Conservation (phyloP, 495 filamentous ascomycete genomes). For the Talaromyces liani region DNA sequence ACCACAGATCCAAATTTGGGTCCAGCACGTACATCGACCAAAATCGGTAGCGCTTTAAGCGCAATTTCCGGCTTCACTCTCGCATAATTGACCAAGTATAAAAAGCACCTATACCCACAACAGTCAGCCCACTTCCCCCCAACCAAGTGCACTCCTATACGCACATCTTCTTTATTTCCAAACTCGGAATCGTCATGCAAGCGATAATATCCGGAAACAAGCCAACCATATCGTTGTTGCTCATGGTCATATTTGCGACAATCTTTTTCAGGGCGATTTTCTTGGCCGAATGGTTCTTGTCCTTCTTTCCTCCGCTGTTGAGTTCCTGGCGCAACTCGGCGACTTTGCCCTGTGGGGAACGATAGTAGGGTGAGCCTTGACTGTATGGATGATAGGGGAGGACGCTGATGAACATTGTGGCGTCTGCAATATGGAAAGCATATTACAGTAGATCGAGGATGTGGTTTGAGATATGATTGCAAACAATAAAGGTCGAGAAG, state of each 20-base stretch:
- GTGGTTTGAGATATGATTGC: not conserved
- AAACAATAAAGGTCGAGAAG: not conserved
- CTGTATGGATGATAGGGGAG: constrained; percentile 21
- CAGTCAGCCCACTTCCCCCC: constrained; percentile 14
- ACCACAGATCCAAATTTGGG: not conserved
- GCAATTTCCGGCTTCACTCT: constrained; percentile 92
- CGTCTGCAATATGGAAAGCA: not conserved
- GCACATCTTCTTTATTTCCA: constrained; percentile 99
- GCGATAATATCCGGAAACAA: constrained; percentile 91
- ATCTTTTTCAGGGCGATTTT: constrained; percentile 99
- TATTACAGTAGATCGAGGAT: not conserved
- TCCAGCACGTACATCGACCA: constrained; percentile 59
- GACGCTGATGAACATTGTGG: constrained; percentile 26
- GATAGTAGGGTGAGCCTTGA: constrained; percentile 34
- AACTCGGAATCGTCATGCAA: constrained; percentile 86
- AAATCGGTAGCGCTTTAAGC: constrained; percentile 81
- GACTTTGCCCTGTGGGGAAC: constrained; percentile 81
- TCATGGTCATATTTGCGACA: constrained; percentile 99
- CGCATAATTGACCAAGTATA: constrained; percentile 95
- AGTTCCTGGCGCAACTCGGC: constrained; percentile 94
- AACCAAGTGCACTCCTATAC: constrained; percentile 15
- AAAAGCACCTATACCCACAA: constrained; percentile 67
- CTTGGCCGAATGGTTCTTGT: constrained; percentile 94
- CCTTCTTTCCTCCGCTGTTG: constrained; percentile 89
- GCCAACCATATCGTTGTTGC: constrained; percentile 99